Percentiles rank a stretch among this genome's conserved stretches.
Evolutionary conservation across 2,329 filamentous ascomycete species (phyloP).

Genomic region (Didymella keratinophila): DNA sequence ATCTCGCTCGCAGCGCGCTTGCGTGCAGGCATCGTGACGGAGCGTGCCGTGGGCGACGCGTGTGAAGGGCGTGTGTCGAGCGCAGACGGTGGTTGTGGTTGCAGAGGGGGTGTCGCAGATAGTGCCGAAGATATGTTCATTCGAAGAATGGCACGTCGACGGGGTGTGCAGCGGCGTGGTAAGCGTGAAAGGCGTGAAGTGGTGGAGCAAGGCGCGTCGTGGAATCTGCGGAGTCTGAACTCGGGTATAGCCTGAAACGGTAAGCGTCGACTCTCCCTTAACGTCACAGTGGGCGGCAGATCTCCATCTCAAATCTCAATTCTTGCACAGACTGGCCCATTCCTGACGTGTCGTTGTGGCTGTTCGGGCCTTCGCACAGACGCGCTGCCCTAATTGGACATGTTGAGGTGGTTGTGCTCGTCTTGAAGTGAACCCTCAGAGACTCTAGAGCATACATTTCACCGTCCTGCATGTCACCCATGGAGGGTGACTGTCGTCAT

Average conservation of each 20-base stretch:
- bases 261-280: constrained; percentile 6
- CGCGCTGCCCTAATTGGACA: neutral
- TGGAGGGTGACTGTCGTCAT: neutral
- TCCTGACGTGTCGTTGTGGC: constrained; percentile 14
- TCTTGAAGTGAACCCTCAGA: neutral
- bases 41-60: constrained; percentile 47
- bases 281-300: constrained; percentile 17
- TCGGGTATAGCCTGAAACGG: constrained; percentile 9
- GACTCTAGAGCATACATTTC: neutral
- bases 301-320: neutral
- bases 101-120: neutral
- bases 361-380: neutral
- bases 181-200: constrained; percentile 17
- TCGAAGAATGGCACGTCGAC: constrained; percentile 8
- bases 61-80: constrained; percentile 22
- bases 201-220: constrained; percentile 19
- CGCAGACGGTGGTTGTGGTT: neutral
- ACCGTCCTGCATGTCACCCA: too few species aligned
- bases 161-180: constrained; percentile 1
- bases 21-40: constrained; percentile 46
- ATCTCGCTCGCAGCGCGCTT: constrained; percentile 60
- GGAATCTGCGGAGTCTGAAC: constrained; percentile 18
- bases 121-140: neutral
- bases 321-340: constrained; percentile 4
- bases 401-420: neutral